Evolutionary conservation across 1,284 basidiomycete species (phyloP), one percentile per base, ranked within the genome.

Genomic region (Megacollybia platyphylla): DNA sequence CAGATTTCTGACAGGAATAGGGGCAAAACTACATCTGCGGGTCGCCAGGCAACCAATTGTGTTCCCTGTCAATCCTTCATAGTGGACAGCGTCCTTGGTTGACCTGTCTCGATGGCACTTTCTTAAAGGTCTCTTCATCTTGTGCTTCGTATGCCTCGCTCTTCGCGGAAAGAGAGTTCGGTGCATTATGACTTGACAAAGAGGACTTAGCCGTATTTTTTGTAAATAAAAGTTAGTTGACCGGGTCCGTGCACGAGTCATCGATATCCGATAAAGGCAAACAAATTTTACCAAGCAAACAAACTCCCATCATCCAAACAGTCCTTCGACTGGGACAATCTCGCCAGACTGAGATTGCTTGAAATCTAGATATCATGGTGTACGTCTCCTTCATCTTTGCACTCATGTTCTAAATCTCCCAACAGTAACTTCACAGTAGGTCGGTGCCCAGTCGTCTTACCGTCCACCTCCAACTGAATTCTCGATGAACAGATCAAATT

Each of bases 371-470:
- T 65, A 69, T 55, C 67, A 87, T 87, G 82, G 82, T 87, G 82
- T 87, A 73, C 57, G 82, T 79, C 38, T 36, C 42, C 40, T 44
- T 46, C 40, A 24, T 45, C 38, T 42, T 42, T 10, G 51, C 31
- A 44, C 36, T 11, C 36, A 45, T 44, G 50, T 46, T 57, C 62
- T 70, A 51, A 55, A 51, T 48, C 50, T 49, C 51, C 53, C 46
- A 43, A 47, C 58, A 88, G 85, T 70, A 88, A 88, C 73, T 88
- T 88, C 71, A 88, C 86, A 55, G 72, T 83, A 70, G 86, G 85
- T 79, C 50, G 68, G 85, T 70, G 55, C 11, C 8, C 31, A 34
- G 31, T 11, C 15, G 4, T 3, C 31, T 34, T 11, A 39, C 44
- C 43, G 38, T 9, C 20, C 28, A 40, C 20, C 39, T 32, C 26